Percentiles rank a stretch among this genome's conserved stretches.
These are phyloP conservation scores for Sutorius eximius DNA, from an alignment of 1,284 basidiomycete genomes.

Conservation along the genomic window DNA sequence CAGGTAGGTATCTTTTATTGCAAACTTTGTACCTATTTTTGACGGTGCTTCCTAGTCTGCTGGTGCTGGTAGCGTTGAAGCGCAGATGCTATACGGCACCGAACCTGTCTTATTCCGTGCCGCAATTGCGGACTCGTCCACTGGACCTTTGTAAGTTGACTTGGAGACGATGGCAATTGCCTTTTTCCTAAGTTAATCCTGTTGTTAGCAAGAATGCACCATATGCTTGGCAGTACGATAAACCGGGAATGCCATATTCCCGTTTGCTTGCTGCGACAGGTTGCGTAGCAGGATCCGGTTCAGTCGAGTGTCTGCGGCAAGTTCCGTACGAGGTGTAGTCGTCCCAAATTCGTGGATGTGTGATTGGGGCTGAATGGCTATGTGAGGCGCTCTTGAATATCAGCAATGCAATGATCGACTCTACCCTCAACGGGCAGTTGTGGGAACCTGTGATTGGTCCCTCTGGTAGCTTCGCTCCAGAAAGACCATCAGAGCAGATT, in stretches of 20 bases:
- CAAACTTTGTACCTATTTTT: background rate
- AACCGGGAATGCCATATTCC: slow-evolving; percentile 53
- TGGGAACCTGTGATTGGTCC: slow-evolving; percentile 62
- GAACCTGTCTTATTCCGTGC: slow-evolving; percentile 18
- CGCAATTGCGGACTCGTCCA: slow-evolving; percentile 23
- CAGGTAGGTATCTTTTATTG: slow-evolving; percentile 11
- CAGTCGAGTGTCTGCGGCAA: slow-evolving; percentile 38
- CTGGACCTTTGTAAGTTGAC: slow-evolving; percentile 21
- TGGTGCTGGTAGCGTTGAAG: slow-evolving; percentile 21
- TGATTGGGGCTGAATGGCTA: background rate
- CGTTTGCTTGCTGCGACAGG: slow-evolving; percentile 47
- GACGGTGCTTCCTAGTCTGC: slow-evolving; percentile 12
- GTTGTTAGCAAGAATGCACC: slow-evolving; percentile 53
- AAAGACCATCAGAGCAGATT: slow-evolving; percentile 49
- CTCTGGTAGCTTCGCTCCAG: slow-evolving; percentile 48
- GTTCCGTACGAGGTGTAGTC: slow-evolving; percentile 20
- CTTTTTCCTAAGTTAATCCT: background rate
- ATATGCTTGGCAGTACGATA: slow-evolving; percentile 51
- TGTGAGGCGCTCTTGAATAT: slow-evolving; percentile 18
- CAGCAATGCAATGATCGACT: slow-evolving; percentile 47
- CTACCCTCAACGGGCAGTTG: slow-evolving; percentile 51
- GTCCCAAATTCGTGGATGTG: background rate
- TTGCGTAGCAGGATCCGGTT: slow-evolving; percentile 42
- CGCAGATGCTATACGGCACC: slow-evolving; percentile 17
- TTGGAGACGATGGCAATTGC: background rate